Evolutionary conservation across 2,329 filamentous ascomycete genomes (phyloP), one percentile per base, ranked within the genome.

Genomic region (Rutstroemia sp.): DNA sequence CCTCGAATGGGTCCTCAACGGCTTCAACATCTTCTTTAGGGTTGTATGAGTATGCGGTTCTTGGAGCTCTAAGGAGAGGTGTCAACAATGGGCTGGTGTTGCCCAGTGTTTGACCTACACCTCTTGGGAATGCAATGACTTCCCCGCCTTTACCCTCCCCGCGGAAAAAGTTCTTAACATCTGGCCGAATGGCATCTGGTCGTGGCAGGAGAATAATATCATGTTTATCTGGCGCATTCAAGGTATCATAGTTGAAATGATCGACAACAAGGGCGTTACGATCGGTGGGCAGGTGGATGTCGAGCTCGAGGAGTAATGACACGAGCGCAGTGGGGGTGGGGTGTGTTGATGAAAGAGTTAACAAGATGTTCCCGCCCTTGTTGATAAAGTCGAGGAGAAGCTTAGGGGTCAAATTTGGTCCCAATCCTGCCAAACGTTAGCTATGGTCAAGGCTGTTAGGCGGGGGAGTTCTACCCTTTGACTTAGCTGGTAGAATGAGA

Each of bases 21-120:
- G 74, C 73, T 49, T 83, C 82, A 42, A 76, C 71, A 68, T 95
- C 88, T 61, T 96, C 91, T 78, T 95, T 95, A 54, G 90, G 86
- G 74, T 94, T 92, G 79, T 96, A 96, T 72, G 84, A 89, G 77
- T 99, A 99, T 60, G 92, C 88, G 9, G 91, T 96, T 63, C 79
- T 76, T 19, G 90, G 87, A 47, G 91, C 92, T 65, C 86, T 86
- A 58, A 99, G 75, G 63, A 99, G 81, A 16, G 94, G 90, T 18
- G 86, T 80, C 55, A 97, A 77, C 19, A 96, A 81, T 52, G 88
- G 82, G 65, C 87, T 86, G 16, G 75, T 81, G 63, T 86, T 80
- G 63, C 92, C 92, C 49, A 99, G 80, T 52, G 82, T 79, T 72
- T 96, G 92, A 66, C 89, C 92, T 56, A 91, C 82, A 52, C 85